Evolutionary conservation across 805 yeast genomes (phyloP).

Genomic region (Myxozyma neglecta): DNA sequence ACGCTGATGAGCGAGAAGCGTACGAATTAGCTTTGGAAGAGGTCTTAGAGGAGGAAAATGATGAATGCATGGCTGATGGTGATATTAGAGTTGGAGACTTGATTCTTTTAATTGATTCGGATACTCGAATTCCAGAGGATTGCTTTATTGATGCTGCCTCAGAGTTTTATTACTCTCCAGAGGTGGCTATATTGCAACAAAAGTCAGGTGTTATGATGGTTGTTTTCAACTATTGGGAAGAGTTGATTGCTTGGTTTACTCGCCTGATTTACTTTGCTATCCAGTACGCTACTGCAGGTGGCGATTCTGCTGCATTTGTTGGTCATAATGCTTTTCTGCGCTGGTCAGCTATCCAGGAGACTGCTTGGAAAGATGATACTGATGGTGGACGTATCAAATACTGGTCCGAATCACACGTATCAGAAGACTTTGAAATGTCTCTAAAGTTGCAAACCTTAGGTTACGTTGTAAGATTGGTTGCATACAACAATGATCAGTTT

Average conservation of each 20-base stretch:
- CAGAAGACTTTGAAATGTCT: constrained; percentile 29
- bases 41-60: constrained; percentile 12
- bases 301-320: constrained; percentile 28
- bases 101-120: constrained; percentile 25
- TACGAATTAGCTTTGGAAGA: constrained; percentile 16
- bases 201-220: constrained; percentile 28
- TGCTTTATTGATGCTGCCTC: constrained; percentile 29
- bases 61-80: constrained; percentile 22
- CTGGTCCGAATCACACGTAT: constrained; percentile 27
- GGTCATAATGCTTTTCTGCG: constrained; percentile 29
- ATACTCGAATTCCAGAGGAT: constrained; percentile 28
- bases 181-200: constrained; percentile 24
- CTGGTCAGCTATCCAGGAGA: constrained; percentile 28
- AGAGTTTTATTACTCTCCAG: constrained; percentile 25
- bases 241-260: constrained; percentile 27
- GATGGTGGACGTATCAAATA: constrained; percentile 22
- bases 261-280: constrained; percentile 27
- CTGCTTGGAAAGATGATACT: constrained; percentile 18
- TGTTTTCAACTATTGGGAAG: constrained; percentile 25
- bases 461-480: constrained; percentile 14
- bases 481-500: constrained; percentile 20
- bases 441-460: constrained; percentile 23
- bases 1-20: constrained; percentile 13
- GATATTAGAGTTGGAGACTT: constrained; percentile 29
- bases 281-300: constrained; percentile 25